phyloP scores from a whole-genome alignment of 257 asterid genomes.

The Nicotiana otophora region DNA sequence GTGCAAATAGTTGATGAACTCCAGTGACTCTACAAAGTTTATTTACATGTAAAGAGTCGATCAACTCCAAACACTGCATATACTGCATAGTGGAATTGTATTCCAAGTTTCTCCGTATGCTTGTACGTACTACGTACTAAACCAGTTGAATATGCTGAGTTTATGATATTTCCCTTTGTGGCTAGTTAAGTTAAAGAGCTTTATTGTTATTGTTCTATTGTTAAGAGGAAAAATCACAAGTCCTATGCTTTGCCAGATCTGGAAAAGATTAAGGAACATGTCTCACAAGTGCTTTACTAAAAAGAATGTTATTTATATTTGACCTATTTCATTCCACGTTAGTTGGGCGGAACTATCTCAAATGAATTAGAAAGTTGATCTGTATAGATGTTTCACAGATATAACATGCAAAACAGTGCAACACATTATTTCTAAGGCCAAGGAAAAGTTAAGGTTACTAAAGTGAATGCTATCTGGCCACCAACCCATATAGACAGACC shows the following conservation, averaged over 20 bases:
- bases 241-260: background rate
- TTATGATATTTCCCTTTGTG: background rate
- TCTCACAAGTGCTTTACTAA: no score
- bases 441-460: background rate
- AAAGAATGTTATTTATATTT: no score
- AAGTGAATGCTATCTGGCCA: background rate
- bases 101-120: background rate
- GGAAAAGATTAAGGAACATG: no score
- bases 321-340: no score
- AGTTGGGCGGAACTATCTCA: no score
- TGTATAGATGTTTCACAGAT: no score
- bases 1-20: no score
- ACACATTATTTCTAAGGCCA: no score
- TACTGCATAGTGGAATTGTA: background rate
- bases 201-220: background rate
- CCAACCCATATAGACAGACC: background rate
- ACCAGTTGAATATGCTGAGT: background rate
- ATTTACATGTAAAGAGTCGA: no score
- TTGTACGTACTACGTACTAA: background rate
- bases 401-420: no score
- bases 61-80: background rate
- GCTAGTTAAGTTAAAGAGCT: background rate
- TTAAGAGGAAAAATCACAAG: background rate
- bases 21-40: no score
- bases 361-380: background rate